Evolutionary conservation across 345 rosid genomes (phyloP).

Genomic region (Carallia brachiata): DNA sequence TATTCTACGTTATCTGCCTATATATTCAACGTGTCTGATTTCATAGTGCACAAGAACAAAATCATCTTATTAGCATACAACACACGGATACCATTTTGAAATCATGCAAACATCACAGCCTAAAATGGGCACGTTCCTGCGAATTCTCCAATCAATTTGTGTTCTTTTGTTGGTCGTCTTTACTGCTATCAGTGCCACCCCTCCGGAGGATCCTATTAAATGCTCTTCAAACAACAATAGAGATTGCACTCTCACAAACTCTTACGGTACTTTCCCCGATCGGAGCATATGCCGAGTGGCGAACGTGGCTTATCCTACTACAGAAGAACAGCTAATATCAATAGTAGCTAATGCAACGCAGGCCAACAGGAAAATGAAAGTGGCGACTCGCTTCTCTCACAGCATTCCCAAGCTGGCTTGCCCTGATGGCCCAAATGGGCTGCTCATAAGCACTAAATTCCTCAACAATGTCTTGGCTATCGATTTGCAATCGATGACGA

Average conservation of each 20-base stretch:
- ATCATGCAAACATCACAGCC: neutral
- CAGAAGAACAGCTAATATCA: conserved; percentile 53
- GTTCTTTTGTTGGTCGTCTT: conserved; percentile 19
- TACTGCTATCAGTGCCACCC: conserved; percentile 29
- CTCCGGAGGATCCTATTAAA: conserved; percentile 61
- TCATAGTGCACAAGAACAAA: neutral
- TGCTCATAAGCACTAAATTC: conserved; percentile 69
- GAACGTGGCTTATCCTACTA: conserved; percentile 51
- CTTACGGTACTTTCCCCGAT: conserved; percentile 68
- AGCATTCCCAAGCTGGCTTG: conserved; percentile 75
- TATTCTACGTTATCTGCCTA: conserved; percentile 6
- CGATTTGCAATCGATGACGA: conserved; percentile 39
- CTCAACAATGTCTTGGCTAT: conserved; percentile 36
- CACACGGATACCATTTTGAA: neutral
- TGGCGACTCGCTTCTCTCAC: conserved; percentile 61
- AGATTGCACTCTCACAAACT: conserved; percentile 63
- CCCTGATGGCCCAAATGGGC: conserved; percentile 54
- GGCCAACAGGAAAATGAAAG: conserved; percentile 58
- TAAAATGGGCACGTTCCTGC: neutral
- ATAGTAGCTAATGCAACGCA: conserved; percentile 51
- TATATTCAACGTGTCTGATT: neutral
- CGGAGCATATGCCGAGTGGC: conserved; percentile 56
- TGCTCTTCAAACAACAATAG: conserved; percentile 40
- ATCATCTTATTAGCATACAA: neutral
- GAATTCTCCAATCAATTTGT: conserved; percentile 8